phyloP scores from a whole-genome alignment of 2,329 filamentous ascomycete species.

The Fusarium sp. region DNA sequence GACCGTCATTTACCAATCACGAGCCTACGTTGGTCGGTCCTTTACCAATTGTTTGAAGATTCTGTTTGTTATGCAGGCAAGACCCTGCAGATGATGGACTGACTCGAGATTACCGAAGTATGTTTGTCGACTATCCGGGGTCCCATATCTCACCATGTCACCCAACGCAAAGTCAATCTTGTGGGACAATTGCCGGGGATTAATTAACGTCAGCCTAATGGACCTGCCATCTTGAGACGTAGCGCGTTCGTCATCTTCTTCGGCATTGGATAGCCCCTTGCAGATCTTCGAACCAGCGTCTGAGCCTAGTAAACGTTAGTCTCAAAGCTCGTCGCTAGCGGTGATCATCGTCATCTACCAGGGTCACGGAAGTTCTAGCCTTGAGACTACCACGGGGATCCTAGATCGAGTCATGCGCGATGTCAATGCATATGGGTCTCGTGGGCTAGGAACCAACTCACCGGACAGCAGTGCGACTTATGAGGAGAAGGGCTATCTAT shows the following conservation, averaged over 20 bases:
- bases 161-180: conserved; percentile 4
- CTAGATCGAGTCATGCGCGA: not conserved
- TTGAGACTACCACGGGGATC: not conserved
- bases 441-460: not conserved
- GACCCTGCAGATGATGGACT: no score
- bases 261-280: not conserved
- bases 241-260: not conserved
- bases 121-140: not conserved
- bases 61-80: not conserved
- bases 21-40: not conserved
- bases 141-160: not conserved
- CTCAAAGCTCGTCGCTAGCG: not conserved
- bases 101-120: conserved; percentile 10
- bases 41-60: not conserved
- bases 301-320: not conserved
- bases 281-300: conserved; percentile 11
- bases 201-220: not conserved
- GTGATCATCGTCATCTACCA: conserved; percentile 15
- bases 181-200: not conserved
- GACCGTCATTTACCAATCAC: not conserved
- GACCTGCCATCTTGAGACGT: conserved; percentile 4
- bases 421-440: not conserved
- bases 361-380: not conserved
- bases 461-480: not conserved
- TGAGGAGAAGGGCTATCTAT: not conserved